Evolutionary conservation across 371 early-diverging fungal species (phyloP), one percentile per base, ranked within the genome.

Genomic region (Vairimorpha necatrix): DNA sequence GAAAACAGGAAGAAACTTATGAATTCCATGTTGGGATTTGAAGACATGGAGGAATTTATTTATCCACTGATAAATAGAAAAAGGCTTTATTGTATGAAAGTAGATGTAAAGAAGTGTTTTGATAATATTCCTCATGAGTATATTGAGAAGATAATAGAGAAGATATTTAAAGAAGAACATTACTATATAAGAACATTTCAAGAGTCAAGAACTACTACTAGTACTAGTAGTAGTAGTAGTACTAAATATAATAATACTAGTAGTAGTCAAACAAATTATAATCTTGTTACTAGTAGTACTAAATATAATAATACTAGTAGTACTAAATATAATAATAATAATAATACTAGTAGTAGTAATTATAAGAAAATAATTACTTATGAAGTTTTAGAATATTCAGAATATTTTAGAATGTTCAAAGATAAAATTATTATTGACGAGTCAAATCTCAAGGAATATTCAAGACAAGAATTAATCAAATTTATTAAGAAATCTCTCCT

Each of bases 41-140:
- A 61, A 14, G 79, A 69, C n/a, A 69, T 79, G 42, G 34, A 63
- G n/a, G 66, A 63, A 46, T 58, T 47, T 13, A 33, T 79, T 16
- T 46, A n/a, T 28, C 62, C 66, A 0, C 56, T 48, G 22, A 39
- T 79, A 9, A 66, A 34, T 26, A 50, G 24, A 11, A 28, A 18
- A 22, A 46, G 48, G 13, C 9, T 20, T 13, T 78, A 72, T 70
- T 53, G 80, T 26, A 39, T 83, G 20, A 83, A 80, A 46, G 22
- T 83, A 24, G 83, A 83, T 76, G 16, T 83, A 22, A 61, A 60
- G 33, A 66, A 74, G n/a, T 83, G 83, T 46, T 83, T 78, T 72
- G 83, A 83, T 63, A 80, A 74, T 60, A 76, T 83, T 33, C 61
- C 67, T 24, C 77, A 80, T n/a, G 50, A 67, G 0, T 30, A 69